phyloP scores from a whole-genome alignment of 768 basidiomycete species.

The Russula ochroleuca region DNA sequence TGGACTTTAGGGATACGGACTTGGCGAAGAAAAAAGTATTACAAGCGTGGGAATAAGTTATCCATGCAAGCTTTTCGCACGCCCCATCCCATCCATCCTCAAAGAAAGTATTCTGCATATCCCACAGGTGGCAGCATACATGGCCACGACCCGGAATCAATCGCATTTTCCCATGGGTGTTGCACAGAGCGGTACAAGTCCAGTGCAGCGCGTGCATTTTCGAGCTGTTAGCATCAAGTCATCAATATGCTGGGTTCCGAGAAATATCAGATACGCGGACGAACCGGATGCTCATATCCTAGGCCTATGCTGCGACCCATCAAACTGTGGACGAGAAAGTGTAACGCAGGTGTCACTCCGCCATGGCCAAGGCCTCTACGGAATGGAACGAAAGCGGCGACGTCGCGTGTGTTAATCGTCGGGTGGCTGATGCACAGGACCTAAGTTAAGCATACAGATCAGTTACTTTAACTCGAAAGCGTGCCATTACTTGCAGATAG shows the following conservation, averaged over 20 bases:
- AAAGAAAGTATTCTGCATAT: conserved; percentile 25
- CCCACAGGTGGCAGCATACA: conserved; percentile 25
- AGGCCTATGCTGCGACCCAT: conserved; percentile 45
- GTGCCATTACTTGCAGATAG: conserved; percentile 41
- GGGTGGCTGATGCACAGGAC: conserved; percentile 50
- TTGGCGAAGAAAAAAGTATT: neutral
- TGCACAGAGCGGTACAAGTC: conserved; percentile 52
- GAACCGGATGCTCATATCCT: conserved; percentile 46
- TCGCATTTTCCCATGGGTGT: conserved; percentile 44
- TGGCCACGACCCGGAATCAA: conserved; percentile 48
- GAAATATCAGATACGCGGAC: conserved; percentile 26
- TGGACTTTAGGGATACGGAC: too few relatives aligned
- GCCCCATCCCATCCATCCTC: neutral
- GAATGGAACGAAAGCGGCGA: conserved; percentile 50
- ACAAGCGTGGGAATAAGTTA: conserved; percentile 9
- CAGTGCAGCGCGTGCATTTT: conserved; percentile 47
- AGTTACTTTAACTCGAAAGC: conserved; percentile 9
- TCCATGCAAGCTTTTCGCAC: conserved; percentile 9
- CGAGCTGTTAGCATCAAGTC: conserved; percentile 37
- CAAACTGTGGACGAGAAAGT: conserved; percentile 42
- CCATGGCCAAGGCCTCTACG: conserved; percentile 39
- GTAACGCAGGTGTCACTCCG: conserved; percentile 36
- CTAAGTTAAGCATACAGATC: conserved; percentile 32
- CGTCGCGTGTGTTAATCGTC: conserved; percentile 50
- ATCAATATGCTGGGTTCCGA: neutral